Evolutionary conservation across 345 rosid species (phyloP).

Genomic region (Capsella bursapastoris): DNA sequence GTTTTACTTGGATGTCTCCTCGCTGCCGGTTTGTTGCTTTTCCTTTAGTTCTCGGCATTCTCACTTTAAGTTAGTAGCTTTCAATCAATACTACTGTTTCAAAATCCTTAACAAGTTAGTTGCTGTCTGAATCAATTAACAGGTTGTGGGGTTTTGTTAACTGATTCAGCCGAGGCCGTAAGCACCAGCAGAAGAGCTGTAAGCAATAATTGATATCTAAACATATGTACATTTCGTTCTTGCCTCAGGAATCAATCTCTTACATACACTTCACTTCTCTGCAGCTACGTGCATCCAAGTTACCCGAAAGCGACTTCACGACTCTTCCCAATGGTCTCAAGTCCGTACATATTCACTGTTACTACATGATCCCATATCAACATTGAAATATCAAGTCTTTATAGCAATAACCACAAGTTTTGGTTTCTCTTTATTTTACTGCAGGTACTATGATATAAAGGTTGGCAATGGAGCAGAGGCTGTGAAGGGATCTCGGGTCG

Average conservation of each 20-base stretch:
- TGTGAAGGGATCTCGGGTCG: slow-evolving; percentile 93
- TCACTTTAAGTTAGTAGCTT: slow-evolving; percentile 3
- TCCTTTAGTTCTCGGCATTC: not conserved
- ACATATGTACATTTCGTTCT: not conserved
- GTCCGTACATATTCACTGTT: slow-evolving; percentile 51
- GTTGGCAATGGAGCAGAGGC: slow-evolving; percentile 83
- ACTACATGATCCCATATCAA: slow-evolving; percentile 1
- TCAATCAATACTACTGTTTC: not conserved
- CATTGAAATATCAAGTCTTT: slow-evolving; percentile 6
- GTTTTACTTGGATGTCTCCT: slow-evolving; percentile 65
- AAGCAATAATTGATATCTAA: slow-evolving; percentile 46
- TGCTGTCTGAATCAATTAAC: slow-evolving; percentile 30
- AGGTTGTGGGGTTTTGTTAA: slow-evolving; percentile 57
- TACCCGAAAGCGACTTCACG: slow-evolving; percentile 83
- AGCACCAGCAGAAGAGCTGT: slow-evolving; percentile 98
- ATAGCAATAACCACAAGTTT: not conserved
- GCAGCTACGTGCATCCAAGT: slow-evolving; percentile 85
- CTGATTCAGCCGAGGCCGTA: slow-evolving; percentile 75
- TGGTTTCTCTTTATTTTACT: slow-evolving; percentile 33
- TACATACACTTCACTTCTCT: slow-evolving; percentile 27
- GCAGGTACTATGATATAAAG: slow-evolving; percentile 91
- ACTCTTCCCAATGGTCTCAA: slow-evolving; percentile 87
- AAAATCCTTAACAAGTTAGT: not conserved
- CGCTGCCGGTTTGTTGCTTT: slow-evolving; percentile 49
- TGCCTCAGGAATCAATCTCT: slow-evolving; percentile 17